Evolutionary conservation across 805 yeast species (phyloP), one percentile per base, ranked within the genome.

Genomic region (Hemisphaericaspora nanyangensis): DNA sequence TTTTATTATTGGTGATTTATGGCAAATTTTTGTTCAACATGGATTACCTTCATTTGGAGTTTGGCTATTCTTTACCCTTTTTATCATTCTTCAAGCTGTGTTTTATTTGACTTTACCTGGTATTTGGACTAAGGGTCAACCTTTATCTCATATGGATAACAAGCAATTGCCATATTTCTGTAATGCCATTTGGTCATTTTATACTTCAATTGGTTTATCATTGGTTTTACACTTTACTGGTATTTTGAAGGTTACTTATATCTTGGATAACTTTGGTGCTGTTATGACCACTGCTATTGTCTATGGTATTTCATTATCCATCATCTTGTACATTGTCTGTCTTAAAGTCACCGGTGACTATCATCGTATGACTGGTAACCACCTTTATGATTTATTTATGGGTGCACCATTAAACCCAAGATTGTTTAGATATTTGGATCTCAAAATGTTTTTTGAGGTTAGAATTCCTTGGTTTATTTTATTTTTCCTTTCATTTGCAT

Each of bases 321-420:
- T 89, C 40, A 68, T 64, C 8, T 69, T 91, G 47, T 93, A 88
- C 69, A 44, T 85, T 31, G 78, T 74, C 69, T 81, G 93, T 12
- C 51, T 87, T 39, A 58, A 56, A 44, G 68, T 83, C 38, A 71
- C 85, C 39, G 79, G 80, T 42, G 95, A 87, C 55, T 87, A 85
- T 61, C 91, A 87, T 60, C 74, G 93, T 46, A 79, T 91, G 91
- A 82, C 97, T 7, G 97, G 98, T 17, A 87, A 85, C 62, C 83
- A 77, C 54, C 62, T 93, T 49, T 91, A 89, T 57, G 99, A 93
- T 63, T 72, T 88, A 55, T 93, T 93, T 69, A 82, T 93, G 95
- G 99, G 99, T 35, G 96, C 96, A 12, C 95, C 97, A 30, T 77
- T 93, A 60, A 93, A 93, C 64, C 99, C 99, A 47, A 77, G 99